A percentile compares a stretch with the other conserved stretches of the same genome.
These are phyloP conservation scores for Penicillium sp. DNA, from an alignment of 2,329 filamentous ascomycete species.

Conservation along the genomic window DNA sequence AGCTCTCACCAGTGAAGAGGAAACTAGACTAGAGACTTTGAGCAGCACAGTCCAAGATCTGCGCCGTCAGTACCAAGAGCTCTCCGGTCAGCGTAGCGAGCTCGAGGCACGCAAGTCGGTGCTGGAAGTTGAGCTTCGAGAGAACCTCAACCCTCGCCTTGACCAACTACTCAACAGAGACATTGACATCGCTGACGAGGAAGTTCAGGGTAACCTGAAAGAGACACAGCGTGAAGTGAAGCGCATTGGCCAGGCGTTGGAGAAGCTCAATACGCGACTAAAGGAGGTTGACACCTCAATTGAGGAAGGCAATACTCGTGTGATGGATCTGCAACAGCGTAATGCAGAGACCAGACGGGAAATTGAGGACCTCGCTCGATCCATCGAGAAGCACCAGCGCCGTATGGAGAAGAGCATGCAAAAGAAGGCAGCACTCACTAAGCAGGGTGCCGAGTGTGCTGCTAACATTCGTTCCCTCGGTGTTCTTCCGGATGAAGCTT, in stretches of 20 bases:
- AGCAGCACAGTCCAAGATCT: conserved; percentile 69
- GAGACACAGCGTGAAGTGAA: conserved; percentile 80
- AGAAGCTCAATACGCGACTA: conserved; percentile 66
- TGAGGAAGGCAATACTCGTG: conserved; percentile 57
- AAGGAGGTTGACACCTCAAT: conserved; percentile 72
- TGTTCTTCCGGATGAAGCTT: conserved; percentile 88
- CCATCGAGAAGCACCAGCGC: conserved; percentile 83
- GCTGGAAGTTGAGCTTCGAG: conserved; percentile 82
- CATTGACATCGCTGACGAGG: conserved; percentile 63
- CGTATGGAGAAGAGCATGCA: conserved; percentile 89
- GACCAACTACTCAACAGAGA: conserved; percentile 80
- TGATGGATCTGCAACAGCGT: conserved; percentile 60
- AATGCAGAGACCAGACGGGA: conserved; percentile 66
- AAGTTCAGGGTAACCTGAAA: conserved; percentile 63
- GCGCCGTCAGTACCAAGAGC: conserved; percentile 71
- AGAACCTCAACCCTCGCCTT: conserved; percentile 81
- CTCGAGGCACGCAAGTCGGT: conserved; percentile 78
- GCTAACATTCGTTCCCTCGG: conserved; percentile 91
- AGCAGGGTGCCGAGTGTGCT: conserved; percentile 75
- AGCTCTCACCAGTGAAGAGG: conserved; percentile 77
- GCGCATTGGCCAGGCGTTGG: conserved; percentile 68
- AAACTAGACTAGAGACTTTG: conserved; percentile 72
- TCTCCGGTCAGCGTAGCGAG: conserved; percentile 71
- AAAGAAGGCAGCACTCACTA: conserved; percentile 75
- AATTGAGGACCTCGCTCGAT: conserved; percentile 71